Evolutionary conservation across 2,329 filamentous ascomycete species (phyloP).

Genomic region (Paracorniculantispora psalliotae): DNA sequence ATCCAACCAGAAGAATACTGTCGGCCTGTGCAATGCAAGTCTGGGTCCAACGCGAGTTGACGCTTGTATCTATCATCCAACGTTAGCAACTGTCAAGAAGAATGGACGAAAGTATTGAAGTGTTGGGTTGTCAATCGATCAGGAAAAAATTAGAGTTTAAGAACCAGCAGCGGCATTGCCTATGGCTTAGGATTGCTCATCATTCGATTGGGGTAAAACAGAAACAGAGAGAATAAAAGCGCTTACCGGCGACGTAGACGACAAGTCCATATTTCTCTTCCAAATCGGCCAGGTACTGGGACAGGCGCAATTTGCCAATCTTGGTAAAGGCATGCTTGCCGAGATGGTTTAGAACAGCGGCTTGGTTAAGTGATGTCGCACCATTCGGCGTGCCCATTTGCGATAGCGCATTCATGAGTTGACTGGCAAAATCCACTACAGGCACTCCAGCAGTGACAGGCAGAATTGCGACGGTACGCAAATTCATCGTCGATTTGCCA

Average conservation of each 20-base stretch:
- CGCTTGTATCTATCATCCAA: constrained; percentile 68
- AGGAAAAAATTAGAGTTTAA: constrained; percentile 68
- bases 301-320: constrained; percentile 94
- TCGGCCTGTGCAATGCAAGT: constrained; percentile 97
- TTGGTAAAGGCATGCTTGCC: constrained; percentile 94
- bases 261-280: constrained; percentile 97
- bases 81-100: constrained; percentile 10
- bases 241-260: constrained; percentile 78
- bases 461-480: constrained; percentile 86
- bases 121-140: constrained; percentile 27
- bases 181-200: constrained; percentile 49
- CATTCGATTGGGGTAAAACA: constrained; percentile 29
- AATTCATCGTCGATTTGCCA: constrained; percentile 81
- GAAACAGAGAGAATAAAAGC: constrained; percentile 3
- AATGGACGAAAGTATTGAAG: neutral
- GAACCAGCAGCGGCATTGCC: constrained; percentile 51
- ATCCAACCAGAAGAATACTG: constrained; percentile 85
- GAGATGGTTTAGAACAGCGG: constrained; percentile 88
- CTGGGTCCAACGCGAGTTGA: constrained; percentile 97
- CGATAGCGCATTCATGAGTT: constrained; percentile 77
- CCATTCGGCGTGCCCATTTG: constrained; percentile 89
- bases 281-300: constrained; percentile 91
- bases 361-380: constrained; percentile 87
- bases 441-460: constrained; percentile 89
- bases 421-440: constrained; percentile 89